Conservation (phyloP, 495 filamentous ascomycete genomes). For the Antarctomyces pellizariae region DNA sequence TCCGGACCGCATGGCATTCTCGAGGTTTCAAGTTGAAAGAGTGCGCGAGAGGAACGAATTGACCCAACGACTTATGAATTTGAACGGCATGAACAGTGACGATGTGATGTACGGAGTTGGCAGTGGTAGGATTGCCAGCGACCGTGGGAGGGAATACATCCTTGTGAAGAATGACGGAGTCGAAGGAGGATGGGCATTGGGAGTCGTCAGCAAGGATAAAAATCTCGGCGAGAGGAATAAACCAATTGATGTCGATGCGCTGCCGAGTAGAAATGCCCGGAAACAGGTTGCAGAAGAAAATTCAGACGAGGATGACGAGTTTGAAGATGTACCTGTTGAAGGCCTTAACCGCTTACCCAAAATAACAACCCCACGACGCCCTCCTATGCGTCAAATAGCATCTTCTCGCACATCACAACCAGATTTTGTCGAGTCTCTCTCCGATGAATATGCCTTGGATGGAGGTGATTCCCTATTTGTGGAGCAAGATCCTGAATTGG, state of each 20-base stretch:
- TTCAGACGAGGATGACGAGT: slow-evolving; percentile 46
- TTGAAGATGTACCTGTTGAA: slow-evolving; percentile 91
- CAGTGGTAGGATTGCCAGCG: slow-evolving; percentile 55
- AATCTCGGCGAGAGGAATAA: slow-evolving; percentile 47
- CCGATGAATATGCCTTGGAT: too few relatives aligned
- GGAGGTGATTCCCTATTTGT: too few relatives aligned
- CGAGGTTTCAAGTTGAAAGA: slow-evolving; percentile 82
- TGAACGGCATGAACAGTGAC: slow-evolving; percentile 67
- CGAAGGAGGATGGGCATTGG: slow-evolving; percentile 91
- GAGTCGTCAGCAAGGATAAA: slow-evolving; percentile 68
- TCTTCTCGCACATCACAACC: too few relatives aligned
- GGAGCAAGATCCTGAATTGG: too few relatives aligned
- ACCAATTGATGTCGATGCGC: slow-evolving; percentile 72
- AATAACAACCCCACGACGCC: too few relatives aligned
- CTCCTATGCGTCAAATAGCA: slow-evolving; percentile 18
- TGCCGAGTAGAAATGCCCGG: too few relatives aligned
- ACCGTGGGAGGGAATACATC: slow-evolving; percentile 81
- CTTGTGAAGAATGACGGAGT: slow-evolving; percentile 85
- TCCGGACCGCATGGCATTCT: slow-evolving; percentile 93
- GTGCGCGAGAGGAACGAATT: slow-evolving; percentile 80
- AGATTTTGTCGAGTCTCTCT: too few relatives aligned
- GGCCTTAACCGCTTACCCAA: slow-evolving; percentile 79
- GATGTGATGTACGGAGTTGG: slow-evolving; percentile 39
- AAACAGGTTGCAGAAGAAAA: slow-evolving; percentile 29
- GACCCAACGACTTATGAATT: slow-evolving; percentile 87